Base-by-base conservation (phyloP, 441 rosid species). In the Erodium moschatum region DNA sequence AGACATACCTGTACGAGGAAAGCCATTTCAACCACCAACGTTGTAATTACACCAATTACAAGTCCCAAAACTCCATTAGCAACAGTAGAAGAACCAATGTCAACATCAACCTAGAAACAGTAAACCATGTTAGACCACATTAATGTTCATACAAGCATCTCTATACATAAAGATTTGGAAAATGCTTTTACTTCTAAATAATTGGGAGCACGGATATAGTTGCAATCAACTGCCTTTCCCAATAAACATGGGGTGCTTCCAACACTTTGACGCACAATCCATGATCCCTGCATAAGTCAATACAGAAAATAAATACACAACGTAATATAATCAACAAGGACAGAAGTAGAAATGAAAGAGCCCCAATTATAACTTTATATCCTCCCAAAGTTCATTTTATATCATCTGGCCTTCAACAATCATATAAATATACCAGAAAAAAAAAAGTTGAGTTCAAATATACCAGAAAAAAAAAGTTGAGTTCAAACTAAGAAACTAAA, bases 261-360 rank as follows among this genome's bases (percentile, higher is more conserved):
- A 72, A 95, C 98, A 76, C 99, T 95, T 77, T 95, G 98, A 58
- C 96, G 91, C 69, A 95, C 99, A 70, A 95, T 90, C 98, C 98
- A 95, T 69, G 99, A 92, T 2, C 98, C 98, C 99, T 95, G 81
- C 46, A 69, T 65, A 64, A 74, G 76, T 52, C 20, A 52, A 15
- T 15, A n/a, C 20, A 52, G 64, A 74, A 61, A 72, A 52, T 31
- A 52, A 67, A 15, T 46, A 40, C 64, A 64, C 42, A 4, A 50
- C 38, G 6, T 12, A 42, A 21, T 46, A 3, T 27, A 3, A 67
- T 24, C 20, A 15, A 52, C 60, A 5, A 29, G 31, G 60, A 52
- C 60, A 6, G 15, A 52, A 16, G 60, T 4, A 15, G 20, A 52
- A 52, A 5, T 52, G 20, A 5, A 16, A 52, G 20, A 16, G n/a